Evolutionary conservation across 441 rosid species (phyloP), one percentile per base, ranked within the genome.

Genomic region (Melastoma candidum): DNA sequence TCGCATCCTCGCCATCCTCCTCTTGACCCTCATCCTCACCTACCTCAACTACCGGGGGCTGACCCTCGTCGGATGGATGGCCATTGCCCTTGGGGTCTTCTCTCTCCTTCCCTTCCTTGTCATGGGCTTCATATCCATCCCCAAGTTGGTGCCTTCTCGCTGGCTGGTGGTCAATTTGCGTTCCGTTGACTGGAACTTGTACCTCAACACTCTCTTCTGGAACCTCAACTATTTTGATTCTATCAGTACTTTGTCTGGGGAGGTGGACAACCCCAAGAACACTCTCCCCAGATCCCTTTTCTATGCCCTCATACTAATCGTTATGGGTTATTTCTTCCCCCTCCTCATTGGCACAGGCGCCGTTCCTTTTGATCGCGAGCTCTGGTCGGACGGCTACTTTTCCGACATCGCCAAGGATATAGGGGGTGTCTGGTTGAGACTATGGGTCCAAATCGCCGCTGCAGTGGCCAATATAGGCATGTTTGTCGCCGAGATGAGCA

Each of bases 401-500:
- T 52, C 55, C 2, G 46, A 52, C 41, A 52, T 52, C 41, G 55
- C 55, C 55, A 52, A 52, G 41, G 41, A 29, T 25, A 12, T 52
- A 1, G 55, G 55, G 24, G 55, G 55, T 32, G 55, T 52, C 41
- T 52, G 55, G 55, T 52, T 52, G 26, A 52, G 55, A 44, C 41
- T 43, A 44, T 52, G 55, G 55, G 55, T 52, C 44, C 55, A 52
- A 52, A 44, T 44, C 14, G 55, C 55, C 6, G 55, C 55, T 0
- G 55, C 55, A 14, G 41, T 29, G 55, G 17, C 55, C 11, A 52
- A 52, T 36, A 52, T 52, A 24, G 55, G 55, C 14, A 52, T 52
- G 55, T 52, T 52, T 29, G 55, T 52, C 7, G 55, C 55, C 8
- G 55, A 52, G 55, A 52, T 52, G 55, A 52, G 55, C 55, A 52